Percentiles rank a stretch among this genome's conserved stretches.
Conservation (phyloP, 2,329 filamentous ascomycete species). For the Xylariomycetidae sp. region DNA sequence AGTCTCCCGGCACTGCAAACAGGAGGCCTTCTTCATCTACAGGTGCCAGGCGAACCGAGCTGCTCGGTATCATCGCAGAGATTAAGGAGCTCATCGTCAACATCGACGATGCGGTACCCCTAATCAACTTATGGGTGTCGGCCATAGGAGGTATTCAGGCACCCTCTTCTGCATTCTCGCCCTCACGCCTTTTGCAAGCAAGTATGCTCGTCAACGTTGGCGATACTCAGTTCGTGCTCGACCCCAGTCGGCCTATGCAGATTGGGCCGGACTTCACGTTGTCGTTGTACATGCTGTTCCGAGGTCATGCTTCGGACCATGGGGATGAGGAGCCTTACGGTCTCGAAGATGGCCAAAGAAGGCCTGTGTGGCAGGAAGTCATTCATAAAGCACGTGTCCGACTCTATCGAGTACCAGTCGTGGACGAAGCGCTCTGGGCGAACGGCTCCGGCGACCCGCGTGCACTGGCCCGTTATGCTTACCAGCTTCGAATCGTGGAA, state of each 20-base stretch:
- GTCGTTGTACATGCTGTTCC: slow-evolving; percentile 92
- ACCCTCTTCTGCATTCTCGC: slow-evolving; percentile 77
- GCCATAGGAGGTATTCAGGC: slow-evolving; percentile 85
- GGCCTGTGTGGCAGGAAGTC: slow-evolving; percentile 88
- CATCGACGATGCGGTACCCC: slow-evolving; percentile 86
- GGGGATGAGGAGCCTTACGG: slow-evolving; percentile 40
- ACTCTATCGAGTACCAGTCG: slow-evolving; percentile 60
- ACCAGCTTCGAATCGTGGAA: slow-evolving; percentile 76
- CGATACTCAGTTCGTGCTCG: slow-evolving; percentile 72
- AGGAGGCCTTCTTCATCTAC: slow-evolving; percentile 43
- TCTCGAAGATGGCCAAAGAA: slow-evolving; percentile 49
- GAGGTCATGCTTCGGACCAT: slow-evolving; percentile 59
- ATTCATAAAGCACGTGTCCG: slow-evolving; percentile 88
- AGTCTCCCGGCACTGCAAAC: slow-evolving; percentile 39
- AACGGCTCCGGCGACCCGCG: slow-evolving; percentile 18
- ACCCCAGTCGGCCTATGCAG: slow-evolving; percentile 61
- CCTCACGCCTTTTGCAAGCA: slow-evolving; percentile 83
- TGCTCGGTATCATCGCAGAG: slow-evolving; percentile 64
- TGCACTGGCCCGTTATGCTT: slow-evolving; percentile 52
- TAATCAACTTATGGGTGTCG: slow-evolving; percentile 89
- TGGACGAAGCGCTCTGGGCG: slow-evolving; percentile 4
- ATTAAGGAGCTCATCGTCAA: slow-evolving; percentile 68
- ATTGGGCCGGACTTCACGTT: slow-evolving; percentile 82
- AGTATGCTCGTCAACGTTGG: slow-evolving; percentile 85
- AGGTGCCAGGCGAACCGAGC: slow-evolving; percentile 54